Conservation (phyloP, 2,329 filamentous ascomycete genomes). For the Exophiala bonariae region DNA sequence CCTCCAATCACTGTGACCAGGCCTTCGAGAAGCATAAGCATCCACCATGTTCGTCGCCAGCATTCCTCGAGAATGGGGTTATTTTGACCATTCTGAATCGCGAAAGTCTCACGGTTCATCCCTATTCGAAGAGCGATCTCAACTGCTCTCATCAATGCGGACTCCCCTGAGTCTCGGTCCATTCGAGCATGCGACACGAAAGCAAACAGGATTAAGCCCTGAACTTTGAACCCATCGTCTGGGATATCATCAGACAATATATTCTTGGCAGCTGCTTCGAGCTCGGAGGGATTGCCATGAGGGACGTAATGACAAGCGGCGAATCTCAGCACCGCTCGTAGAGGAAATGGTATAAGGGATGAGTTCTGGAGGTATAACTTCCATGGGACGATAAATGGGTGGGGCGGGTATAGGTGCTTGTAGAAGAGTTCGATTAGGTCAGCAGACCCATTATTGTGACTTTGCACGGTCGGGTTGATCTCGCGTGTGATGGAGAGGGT, state of each 20-base stretch:
- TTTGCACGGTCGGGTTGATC: constrained; percentile 8
- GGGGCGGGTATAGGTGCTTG: constrained; percentile 54
- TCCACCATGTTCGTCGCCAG: constrained; percentile 91
- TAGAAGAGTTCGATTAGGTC: constrained; percentile 57
- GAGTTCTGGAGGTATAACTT: constrained; percentile 34
- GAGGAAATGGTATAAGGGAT: constrained; percentile 45
- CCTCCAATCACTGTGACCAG: constrained; percentile 72
- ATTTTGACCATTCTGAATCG: constrained; percentile 42
- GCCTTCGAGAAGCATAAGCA: constrained; percentile 75
- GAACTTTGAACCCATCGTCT: constrained; percentile 36
- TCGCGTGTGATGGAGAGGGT: constrained; percentile 20
- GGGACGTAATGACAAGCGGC: constrained; percentile 57
- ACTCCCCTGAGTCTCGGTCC: constrained; percentile 35
- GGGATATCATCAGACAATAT: constrained; percentile 27
- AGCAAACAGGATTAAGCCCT: constrained; percentile 38
- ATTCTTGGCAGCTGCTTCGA: constrained; percentile 29
- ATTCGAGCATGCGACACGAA: constrained; percentile 37
- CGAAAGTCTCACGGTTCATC: constrained; percentile 68
- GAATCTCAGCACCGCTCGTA: constrained; percentile 58
- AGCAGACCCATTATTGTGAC: constrained; percentile 22
- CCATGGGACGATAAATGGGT: constrained; percentile 57
- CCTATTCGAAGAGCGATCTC: constrained; percentile 73
- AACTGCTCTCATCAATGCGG: constrained; percentile 62
- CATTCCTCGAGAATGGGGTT: constrained; percentile 75
- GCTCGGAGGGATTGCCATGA: constrained; percentile 33